phyloP scores from a whole-genome alignment of 1,284 basidiomycete species.

The Ceratobasidium sp. region DNA sequence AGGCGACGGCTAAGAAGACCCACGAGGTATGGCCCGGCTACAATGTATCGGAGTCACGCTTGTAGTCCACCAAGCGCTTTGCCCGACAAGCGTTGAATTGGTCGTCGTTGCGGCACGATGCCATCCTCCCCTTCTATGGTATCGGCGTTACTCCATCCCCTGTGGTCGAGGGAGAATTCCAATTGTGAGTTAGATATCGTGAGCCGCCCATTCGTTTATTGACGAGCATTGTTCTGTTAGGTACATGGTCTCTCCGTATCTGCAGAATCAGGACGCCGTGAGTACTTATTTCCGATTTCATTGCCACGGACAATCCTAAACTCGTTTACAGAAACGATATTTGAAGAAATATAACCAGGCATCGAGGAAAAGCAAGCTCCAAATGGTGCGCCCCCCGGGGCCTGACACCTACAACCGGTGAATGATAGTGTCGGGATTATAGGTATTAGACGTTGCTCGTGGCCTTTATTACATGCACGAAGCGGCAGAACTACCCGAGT shows the following conservation, averaged over 20 bases:
- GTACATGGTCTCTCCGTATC: slow-evolving; percentile 28
- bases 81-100: slow-evolving; percentile 36
- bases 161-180: slow-evolving; percentile 12
- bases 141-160: slow-evolving; percentile 15
- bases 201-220: neutral
- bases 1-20: slow-evolving; percentile 19
- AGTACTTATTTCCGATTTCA: neutral
- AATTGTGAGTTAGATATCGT: slow-evolving; percentile 16
- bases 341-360: slow-evolving; percentile 12
- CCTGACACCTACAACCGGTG: too few species aligned
- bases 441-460: slow-evolving; percentile 31
- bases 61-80: slow-evolving; percentile 14
- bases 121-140: slow-evolving; percentile 43
- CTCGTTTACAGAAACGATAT: slow-evolving; percentile 19
- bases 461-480: slow-evolving; percentile 39
- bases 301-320: too few species aligned
- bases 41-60: neutral
- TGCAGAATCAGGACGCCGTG: slow-evolving; percentile 25
- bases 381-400: slow-evolving; percentile 13
- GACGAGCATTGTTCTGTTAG: neutral
- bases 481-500: neutral
- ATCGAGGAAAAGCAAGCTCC: neutral
- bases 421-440: neutral
- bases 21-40: slow-evolving; percentile 3
- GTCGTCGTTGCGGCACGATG: slow-evolving; percentile 33